These are phyloP conservation scores for Hortaea sp. DNA, from an alignment of 2,329 filamentous ascomycete genomes.

Conservation along the genomic window DNA sequence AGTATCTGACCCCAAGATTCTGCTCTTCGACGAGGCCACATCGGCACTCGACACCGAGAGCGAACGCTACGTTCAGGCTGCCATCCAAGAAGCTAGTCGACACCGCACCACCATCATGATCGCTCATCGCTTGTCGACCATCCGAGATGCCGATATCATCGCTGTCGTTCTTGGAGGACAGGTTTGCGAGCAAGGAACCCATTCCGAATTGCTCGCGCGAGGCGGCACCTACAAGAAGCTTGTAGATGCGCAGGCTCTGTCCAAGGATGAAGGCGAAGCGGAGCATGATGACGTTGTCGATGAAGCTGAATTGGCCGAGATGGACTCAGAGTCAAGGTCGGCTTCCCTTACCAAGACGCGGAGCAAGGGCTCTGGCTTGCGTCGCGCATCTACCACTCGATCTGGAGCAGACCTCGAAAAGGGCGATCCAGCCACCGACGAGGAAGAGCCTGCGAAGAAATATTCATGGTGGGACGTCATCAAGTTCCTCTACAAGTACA, in stretches of 20 bases:
- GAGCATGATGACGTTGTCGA: neutral
- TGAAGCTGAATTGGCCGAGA: conserved; percentile 30
- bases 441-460: neutral
- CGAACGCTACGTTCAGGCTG: conserved; percentile 18
- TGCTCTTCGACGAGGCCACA: conserved; percentile 24
- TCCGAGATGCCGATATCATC: conserved; percentile 25
- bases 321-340: conserved; percentile 45
- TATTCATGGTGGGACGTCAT: neutral
- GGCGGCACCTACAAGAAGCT: conserved; percentile 30
- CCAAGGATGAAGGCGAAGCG: conserved; percentile 3
- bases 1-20: conserved; percentile 18
- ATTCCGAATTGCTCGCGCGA: conserved; percentile 4
- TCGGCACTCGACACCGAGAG: conserved; percentile 18
- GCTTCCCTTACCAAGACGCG: neutral
- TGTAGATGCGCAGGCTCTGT: conserved; percentile 39
- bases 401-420: neutral
- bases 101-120: conserved; percentile 24
- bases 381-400: neutral
- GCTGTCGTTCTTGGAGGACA: neutral
- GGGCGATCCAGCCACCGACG: neutral
- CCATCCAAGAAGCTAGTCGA: conserved; percentile 13
- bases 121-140: conserved; percentile 31
- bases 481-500: neutral
- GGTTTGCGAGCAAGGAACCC: neutral
- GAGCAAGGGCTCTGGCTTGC: neutral